Evolutionary conservation across 164 flowering plant genomes (phyloP).

Genomic region (Nelumbo lutea): DNA sequence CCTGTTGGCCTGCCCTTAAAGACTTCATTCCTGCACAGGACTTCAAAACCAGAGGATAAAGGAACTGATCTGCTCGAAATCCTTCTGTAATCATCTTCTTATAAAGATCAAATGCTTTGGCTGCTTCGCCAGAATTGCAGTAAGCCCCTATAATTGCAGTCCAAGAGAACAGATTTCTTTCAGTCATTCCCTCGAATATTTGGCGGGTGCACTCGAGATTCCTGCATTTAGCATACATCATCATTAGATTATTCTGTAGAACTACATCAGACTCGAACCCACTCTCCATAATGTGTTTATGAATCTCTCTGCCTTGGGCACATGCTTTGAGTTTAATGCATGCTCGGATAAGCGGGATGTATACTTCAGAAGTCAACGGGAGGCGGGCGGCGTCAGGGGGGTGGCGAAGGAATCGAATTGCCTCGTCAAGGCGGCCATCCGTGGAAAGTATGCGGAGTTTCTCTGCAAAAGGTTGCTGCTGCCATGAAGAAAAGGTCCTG

Average conservation of each 20-base stretch:
- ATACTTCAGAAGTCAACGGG: neutral
- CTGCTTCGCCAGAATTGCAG: slow-evolving; percentile 11
- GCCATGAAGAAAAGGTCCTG: slow-evolving; percentile 11
- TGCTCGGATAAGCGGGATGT: neutral
- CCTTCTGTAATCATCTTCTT: slow-evolving; percentile 17
- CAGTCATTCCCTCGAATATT: neutral
- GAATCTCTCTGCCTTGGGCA: slow-evolving; percentile 20
- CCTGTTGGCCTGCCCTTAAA: slow-evolving; percentile 13
- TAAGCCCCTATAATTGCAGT: slow-evolving; percentile 11
- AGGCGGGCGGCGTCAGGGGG: neutral
- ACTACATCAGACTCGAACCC: slow-evolving; percentile 11
- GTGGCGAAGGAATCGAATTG: neutral
- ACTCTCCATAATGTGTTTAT: slow-evolving; percentile 14
- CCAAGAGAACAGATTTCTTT: neutral
- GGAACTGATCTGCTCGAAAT: slow-evolving; percentile 22
- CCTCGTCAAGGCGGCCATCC: neutral
- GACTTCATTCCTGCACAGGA: slow-evolving; percentile 22
- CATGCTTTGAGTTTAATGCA: neutral
- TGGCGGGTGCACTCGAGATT: slow-evolving; percentile 6
- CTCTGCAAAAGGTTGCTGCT: slow-evolving; percentile 9
- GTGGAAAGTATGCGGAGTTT: slow-evolving; percentile 3
- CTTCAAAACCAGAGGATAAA: slow-evolving; percentile 30
- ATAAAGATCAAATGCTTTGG: slow-evolving; percentile 12
- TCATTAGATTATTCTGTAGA: slow-evolving; percentile 24
- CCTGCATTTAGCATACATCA: slow-evolving; percentile 13